Conservation (phyloP, 2,329 filamentous ascomycete species). For the Ophidiomyces ophidiicola region DNA sequence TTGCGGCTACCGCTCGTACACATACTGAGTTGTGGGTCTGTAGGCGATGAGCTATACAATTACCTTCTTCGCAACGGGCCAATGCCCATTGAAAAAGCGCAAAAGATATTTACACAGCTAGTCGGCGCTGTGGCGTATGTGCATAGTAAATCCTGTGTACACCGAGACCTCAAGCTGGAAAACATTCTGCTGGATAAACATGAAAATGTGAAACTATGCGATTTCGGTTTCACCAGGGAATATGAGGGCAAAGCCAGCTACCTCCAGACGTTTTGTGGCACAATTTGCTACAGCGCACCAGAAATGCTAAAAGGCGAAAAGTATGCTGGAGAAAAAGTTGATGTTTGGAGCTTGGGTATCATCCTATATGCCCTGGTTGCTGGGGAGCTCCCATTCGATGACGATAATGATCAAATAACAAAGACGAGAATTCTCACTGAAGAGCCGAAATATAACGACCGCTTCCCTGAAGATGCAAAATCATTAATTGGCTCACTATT, state of each 20-base stretch:
- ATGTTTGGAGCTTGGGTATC: constrained; percentile 94
- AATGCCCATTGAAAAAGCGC: constrained; percentile 71
- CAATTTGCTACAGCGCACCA: constrained; percentile 91
- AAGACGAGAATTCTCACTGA: constrained; percentile 72
- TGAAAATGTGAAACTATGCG: constrained; percentile 93
- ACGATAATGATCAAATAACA: constrained; percentile 82
- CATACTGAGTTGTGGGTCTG: constrained; percentile 7
- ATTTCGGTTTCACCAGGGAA: constrained; percentile 95
- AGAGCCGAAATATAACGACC: constrained; percentile 73
- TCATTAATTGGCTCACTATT: constrained; percentile 67
- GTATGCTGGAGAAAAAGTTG: constrained; percentile 94
- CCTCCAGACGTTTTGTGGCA: constrained; percentile 93
- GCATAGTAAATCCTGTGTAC: constrained; percentile 87
- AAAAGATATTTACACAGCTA: constrained; percentile 90
- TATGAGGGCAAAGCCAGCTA: constrained; percentile 93
- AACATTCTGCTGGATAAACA: constrained; percentile 93
- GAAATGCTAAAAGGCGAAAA: constrained; percentile 98
- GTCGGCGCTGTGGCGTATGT: constrained; percentile 93
- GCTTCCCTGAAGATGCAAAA: constrained; percentile 64
- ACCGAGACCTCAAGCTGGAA: constrained; percentile 91
- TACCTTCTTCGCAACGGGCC: constrained; percentile 81
- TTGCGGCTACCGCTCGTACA: constrained; percentile 3
- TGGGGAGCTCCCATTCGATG: constrained; percentile 81
- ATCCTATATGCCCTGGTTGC: constrained; percentile 76
- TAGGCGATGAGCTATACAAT: constrained; percentile 94